A percentile compares a stretch with the other conserved stretches of the same genome.
Conservation (phyloP, 1,284 basidiomycete species). For the Malassezia restricta region DNA sequence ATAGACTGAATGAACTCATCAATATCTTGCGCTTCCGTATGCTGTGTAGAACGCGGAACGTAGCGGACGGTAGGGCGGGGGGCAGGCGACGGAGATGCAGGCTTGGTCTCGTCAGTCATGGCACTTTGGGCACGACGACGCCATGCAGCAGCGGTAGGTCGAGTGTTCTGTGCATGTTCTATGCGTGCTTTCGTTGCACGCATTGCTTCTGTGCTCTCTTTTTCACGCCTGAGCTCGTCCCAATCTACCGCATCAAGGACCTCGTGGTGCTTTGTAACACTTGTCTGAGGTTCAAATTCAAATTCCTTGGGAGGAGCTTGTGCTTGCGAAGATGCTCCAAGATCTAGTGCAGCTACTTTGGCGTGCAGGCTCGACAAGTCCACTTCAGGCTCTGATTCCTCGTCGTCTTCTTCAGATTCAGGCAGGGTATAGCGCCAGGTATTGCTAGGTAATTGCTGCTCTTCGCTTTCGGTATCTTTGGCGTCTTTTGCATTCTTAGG, state of each 20-base stretch:
- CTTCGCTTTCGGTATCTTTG: not conserved
- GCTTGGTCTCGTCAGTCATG: not conserved
- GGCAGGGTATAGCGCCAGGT: slow-evolving; percentile 13
- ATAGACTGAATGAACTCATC: slow-evolving; percentile 11
- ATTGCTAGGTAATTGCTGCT: not conserved
- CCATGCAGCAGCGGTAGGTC: not conserved
- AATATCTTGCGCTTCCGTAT: slow-evolving; percentile 1
- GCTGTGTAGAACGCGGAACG: not conserved
- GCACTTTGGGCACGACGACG: not conserved
- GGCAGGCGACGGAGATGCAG: not conserved
- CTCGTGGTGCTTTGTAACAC: not conserved
- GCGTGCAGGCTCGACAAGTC: slow-evolving; percentile 31
- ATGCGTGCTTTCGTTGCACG: slow-evolving; percentile 8
- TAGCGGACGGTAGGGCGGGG: not conserved
- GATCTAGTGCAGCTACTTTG: slow-evolving; percentile 25
- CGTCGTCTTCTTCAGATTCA: slow-evolving; percentile 18
- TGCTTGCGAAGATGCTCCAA: slow-evolving; percentile 18
- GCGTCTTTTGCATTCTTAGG: not conserved
- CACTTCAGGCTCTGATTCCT: slow-evolving; percentile 34
- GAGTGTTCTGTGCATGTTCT: not conserved
- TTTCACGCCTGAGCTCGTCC: slow-evolving; percentile 23
- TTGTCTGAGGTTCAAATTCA: slow-evolving; percentile 13
- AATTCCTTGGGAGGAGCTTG: slow-evolving; percentile 1
- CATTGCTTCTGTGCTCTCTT: slow-evolving; percentile 31
- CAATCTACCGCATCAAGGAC: slow-evolving; percentile 14